Evolutionary conservation across 352 stramenopile species (phyloP).

Genomic region (Globisporangium spinosum): DNA sequence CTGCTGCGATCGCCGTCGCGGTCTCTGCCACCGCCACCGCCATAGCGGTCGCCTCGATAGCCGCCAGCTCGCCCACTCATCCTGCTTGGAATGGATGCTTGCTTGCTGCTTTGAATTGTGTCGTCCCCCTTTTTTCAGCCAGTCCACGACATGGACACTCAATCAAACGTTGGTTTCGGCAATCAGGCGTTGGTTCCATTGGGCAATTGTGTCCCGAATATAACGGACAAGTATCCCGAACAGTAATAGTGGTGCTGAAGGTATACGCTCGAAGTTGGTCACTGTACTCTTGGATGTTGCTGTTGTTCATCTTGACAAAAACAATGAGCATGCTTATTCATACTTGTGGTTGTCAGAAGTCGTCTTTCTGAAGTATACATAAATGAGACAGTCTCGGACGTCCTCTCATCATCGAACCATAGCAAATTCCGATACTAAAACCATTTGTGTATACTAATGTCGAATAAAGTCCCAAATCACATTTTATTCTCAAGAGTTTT

Average conservation of each 20-base stretch:
- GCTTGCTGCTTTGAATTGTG: background rate
- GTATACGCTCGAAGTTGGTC: background rate
- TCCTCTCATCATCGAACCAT: no score
- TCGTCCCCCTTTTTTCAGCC: background rate
- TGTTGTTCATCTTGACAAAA: no score
- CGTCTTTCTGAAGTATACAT: no score
- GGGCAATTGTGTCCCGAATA: background rate
- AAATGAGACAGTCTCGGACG: no score
- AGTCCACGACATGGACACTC: background rate
- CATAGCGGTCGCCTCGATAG: conserved; percentile 21
- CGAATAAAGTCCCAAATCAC: background rate
- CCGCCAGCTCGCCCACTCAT: conserved; percentile 25
- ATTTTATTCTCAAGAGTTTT: background rate
- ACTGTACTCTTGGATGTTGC: background rate
- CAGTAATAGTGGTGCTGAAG: no score
- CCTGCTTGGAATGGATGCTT: background rate
- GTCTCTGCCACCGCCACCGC: conserved; percentile 19
- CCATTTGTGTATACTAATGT: no score
- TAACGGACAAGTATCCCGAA: no score
- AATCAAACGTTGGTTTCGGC: background rate
- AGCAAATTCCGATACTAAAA: no score
- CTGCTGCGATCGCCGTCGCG: conserved; percentile 14
- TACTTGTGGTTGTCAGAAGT: no score
- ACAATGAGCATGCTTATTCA: no score
- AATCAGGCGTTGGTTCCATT: background rate